Base-by-base conservation (phyloP, 192 early-diverging fungal species). In the Coemansia sp. region DNA sequence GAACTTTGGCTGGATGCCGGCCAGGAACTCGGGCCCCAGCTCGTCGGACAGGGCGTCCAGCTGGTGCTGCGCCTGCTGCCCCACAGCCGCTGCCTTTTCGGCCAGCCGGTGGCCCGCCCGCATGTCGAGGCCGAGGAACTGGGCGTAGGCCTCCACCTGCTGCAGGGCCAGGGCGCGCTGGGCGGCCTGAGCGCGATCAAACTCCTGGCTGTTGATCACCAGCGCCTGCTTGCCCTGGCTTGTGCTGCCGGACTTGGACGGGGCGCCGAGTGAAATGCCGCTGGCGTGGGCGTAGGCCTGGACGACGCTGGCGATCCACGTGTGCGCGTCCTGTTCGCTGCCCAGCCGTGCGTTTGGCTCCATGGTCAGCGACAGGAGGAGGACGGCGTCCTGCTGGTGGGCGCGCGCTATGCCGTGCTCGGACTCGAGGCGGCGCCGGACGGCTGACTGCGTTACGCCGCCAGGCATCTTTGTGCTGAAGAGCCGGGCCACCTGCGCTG, bases 391-490 rank as follows among this genome's bases (percentile, higher is more conserved):
- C 37, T 87, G 86, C 62, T 92, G 85, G 61, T 90, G 87, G 52
- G 87, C 61, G 85, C 90, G 59, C 12, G 86, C 88, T 3, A 96
- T 72, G 6, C 71, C 79, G 58, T 58, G 83, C 76, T 62, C 80
- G 66, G 42, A 88, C 61, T 26, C 82, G 71, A 68, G 85, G 68
- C 42, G 82, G 79, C 34, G 89, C 79, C 77, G 92, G 86, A 65
- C 87, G 72, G 87, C 85, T 11, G 86, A 86, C 64, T 91, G 88
- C 21, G 88, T 86, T 69, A 95, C 92, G 36, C 94, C 93, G 77
- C 91, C 94, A 47, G 96, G 94, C 92, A 98, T 94, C 86, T 98
- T 98, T 64, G 84, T 76, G 73, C 84, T 84, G 45, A 98, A 87
- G 83, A 98, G 72, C 77, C 92, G 89, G 63, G 91, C 85, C n/a